Evolutionary conservation across 805 yeast genomes (phyloP).

Genomic region (Limtongozyma cylindracea): DNA sequence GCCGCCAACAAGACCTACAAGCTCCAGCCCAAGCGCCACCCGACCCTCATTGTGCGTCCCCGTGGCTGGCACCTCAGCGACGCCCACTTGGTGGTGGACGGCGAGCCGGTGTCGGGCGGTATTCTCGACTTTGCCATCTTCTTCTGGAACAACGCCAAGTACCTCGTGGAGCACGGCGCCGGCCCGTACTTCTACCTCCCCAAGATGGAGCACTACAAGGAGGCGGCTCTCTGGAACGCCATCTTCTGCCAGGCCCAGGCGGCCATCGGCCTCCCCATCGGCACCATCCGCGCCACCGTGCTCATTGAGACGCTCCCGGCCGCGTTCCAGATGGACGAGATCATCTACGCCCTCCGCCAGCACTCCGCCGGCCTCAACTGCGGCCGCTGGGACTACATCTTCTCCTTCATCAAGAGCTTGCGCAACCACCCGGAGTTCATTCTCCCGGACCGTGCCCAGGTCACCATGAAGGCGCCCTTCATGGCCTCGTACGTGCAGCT

Average conservation of each 20-base stretch:
- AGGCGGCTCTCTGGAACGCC: constrained; percentile 69
- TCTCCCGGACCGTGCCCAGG: constrained; percentile 59
- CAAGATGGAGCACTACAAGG: constrained; percentile 70
- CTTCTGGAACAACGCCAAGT: constrained; percentile 51
- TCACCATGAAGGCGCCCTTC: constrained; percentile 61
- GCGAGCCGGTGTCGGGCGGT: constrained; percentile 11
- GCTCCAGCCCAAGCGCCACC: constrained; percentile 11
- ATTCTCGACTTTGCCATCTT: constrained; percentile 58
- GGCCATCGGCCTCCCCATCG: constrained; percentile 38
- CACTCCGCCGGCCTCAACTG: constrained; percentile 68
- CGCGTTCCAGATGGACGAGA: constrained; percentile 73
- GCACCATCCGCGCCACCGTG: constrained; percentile 62
- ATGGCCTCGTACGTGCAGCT: constrained; percentile 58
- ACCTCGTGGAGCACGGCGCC: constrained; percentile 31
- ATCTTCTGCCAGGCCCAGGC: constrained; percentile 59
- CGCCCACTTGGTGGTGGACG: constrained; percentile 8
- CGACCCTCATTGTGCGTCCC: constrained; percentile 66
- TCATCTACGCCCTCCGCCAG: constrained; percentile 47
- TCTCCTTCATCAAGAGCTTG: constrained; percentile 52
- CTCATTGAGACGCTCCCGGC: constrained; percentile 69
- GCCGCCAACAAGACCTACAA: constrained; percentile 11
- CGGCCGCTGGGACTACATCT: constrained; percentile 81
- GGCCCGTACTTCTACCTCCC: constrained; percentile 73
- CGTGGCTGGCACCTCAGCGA: constrained; percentile 78
- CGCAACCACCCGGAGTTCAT: constrained; percentile 42